Evolutionary conservation across 2,329 filamentous ascomycete genomes (phyloP), one percentile per base, ranked within the genome.

Genomic region (Pseudogymnoascus sp.): DNA sequence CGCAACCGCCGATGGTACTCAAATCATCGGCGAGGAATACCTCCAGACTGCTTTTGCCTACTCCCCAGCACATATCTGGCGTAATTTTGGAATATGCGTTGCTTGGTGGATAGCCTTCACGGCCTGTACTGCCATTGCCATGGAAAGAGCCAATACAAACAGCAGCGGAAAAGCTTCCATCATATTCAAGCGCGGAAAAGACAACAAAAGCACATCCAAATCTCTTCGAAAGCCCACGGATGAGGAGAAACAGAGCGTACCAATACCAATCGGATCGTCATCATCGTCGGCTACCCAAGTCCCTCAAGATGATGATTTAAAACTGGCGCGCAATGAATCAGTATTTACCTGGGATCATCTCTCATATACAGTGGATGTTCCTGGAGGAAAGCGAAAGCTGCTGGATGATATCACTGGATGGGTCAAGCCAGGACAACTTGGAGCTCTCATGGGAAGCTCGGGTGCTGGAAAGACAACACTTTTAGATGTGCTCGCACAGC

Each of bases 401-500:
- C 77, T 96, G 6, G 85, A 94, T 64, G 82, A 93, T 61, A 88
- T 95, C 1, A 84, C 91, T 66, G 91, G 90, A 3, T 95, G 88
- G 83, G 85, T 89, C 64, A 88, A 88, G 71, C 86, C 86, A n/a
- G 86, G 86, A 62, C 88, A 83, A 57, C 72, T 87, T 43, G 88
- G 85, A 28, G 86, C 85, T 25, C 76, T 88, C 1, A 88, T 88
- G 86, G 69, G 67, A n/a, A 68, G 67, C n/a, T 70, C 58, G 9
- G 91, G 91, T 66, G 91, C 91, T 15, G 91, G 91, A 62, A 96
- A 96, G 74, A 96, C 91, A 0, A 95, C 91, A 1, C 81, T 96
- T 22, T 77, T 96, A 35, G 90, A 96, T 73, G 89, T 89, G 36
- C 79, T 96, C 66, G 91, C 91, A 50, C 89, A 89, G 63, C 87